Conservation (phyloP, 1,139 yeast genomes). For the Magnusiomyces suaveolens region DNA sequence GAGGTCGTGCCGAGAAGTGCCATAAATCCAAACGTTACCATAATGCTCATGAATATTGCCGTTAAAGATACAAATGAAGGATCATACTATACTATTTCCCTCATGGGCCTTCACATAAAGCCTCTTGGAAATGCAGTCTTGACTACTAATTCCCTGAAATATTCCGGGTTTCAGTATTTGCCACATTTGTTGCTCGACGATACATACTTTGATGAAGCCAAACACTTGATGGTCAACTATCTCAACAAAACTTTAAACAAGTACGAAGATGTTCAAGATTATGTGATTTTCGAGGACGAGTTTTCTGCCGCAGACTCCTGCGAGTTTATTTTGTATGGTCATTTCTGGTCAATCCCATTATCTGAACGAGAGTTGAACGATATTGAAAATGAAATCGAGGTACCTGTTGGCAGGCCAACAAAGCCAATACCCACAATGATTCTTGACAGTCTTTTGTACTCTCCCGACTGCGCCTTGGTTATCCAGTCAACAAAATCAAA, state of each 20-base stretch:
- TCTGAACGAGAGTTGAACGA: slow-evolving; percentile 43
- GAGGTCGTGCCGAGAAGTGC: slow-evolving; percentile 1
- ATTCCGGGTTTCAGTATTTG: slow-evolving; percentile 50
- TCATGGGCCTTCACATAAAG: slow-evolving; percentile 64
- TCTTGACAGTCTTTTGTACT: slow-evolving; percentile 54
- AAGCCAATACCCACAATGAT: slow-evolving; percentile 47
- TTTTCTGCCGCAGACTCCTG: slow-evolving; percentile 39
- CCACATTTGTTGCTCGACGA: slow-evolving; percentile 42
- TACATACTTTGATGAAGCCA: slow-evolving; percentile 36
- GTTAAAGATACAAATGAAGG: slow-evolving; percentile 19
- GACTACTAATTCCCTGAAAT: slow-evolving; percentile 61
- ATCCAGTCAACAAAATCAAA: slow-evolving; percentile 37
- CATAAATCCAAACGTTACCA: slow-evolving; percentile 16
- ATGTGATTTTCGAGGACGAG: slow-evolving; percentile 19
- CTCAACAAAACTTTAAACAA: slow-evolving; percentile 34
- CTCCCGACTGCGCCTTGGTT: slow-evolving; percentile 79
- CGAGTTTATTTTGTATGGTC: slow-evolving; percentile 62
- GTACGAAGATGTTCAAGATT: slow-evolving; percentile 23
- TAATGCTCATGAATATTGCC: slow-evolving; percentile 19
- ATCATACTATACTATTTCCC: slow-evolving; percentile 29
- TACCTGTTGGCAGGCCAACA: slow-evolving; percentile 72
- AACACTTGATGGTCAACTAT: slow-evolving; percentile 34
- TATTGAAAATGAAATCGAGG: slow-evolving; percentile 60
- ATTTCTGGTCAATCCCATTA: slow-evolving; percentile 51
- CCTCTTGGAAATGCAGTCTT: slow-evolving; percentile 59